phyloP scores from a whole-genome alignment of 768 basidiomycete species.

The Agaricus blazei region DNA sequence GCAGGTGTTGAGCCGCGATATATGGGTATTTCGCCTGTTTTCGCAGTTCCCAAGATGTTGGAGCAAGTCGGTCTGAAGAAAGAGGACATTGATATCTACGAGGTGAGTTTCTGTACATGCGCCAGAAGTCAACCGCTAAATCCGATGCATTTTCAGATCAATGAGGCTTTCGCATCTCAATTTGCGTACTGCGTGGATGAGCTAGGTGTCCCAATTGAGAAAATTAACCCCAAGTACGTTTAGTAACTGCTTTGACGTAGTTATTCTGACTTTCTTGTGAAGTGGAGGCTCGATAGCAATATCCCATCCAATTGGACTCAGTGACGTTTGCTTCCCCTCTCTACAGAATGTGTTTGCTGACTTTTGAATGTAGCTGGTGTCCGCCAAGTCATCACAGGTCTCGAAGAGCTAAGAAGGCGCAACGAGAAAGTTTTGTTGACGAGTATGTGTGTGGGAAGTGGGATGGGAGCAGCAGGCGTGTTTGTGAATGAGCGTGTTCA shows the following conservation, averaged over 20 bases:
- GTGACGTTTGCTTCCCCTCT: conserved; percentile 34
- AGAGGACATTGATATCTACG: conserved; percentile 73
- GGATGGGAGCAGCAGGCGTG: conserved; percentile 83
- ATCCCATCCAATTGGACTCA: conserved; percentile 81
- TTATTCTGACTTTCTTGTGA: not conserved
- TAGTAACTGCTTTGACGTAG: not conserved
- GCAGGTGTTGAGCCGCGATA: conserved; percentile 70
- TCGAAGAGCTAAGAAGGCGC: conserved; percentile 71
- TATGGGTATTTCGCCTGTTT: conserved; percentile 76
- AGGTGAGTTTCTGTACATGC: conserved; percentile 35
- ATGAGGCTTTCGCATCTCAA: conserved; percentile 91
- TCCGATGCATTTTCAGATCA: conserved; percentile 45
- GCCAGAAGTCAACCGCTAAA: not conserved
- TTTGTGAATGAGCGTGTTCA: conserved; percentile 62
- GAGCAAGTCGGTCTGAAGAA: conserved; percentile 55
- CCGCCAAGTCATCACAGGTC: conserved; percentile 85
- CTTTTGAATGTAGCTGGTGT: conserved; percentile 54
- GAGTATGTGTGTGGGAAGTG: conserved; percentile 74
- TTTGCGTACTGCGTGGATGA: conserved; percentile 90
- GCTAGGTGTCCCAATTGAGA: conserved; percentile 68
- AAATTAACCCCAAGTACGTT: conserved; percentile 80
- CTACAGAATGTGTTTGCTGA: conserved; percentile 9
- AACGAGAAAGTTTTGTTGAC: conserved; percentile 73
- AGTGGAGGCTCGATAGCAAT: conserved; percentile 86
- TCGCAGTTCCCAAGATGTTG: conserved; percentile 67